Conservation (phyloP, 73 alveolate species). For the Stentor roeselii region DNA sequence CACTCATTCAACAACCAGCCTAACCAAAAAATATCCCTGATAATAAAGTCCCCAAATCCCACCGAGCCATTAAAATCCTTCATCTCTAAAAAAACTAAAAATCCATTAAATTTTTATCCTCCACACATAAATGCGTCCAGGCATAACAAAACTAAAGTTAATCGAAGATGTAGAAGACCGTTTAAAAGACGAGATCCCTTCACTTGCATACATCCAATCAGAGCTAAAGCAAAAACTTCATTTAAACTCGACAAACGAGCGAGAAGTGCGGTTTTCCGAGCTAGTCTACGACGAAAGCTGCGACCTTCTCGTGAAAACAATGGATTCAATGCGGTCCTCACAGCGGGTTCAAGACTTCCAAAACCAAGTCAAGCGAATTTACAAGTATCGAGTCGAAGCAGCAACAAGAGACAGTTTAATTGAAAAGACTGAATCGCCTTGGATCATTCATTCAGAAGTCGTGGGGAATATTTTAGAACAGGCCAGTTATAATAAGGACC, state of each 20-base stretch:
- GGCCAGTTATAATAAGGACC: neutral
- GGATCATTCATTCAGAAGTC: conserved; percentile 17
- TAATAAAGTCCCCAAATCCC: too few species aligned
- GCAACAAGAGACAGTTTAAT: neutral
- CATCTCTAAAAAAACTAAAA: too few species aligned
- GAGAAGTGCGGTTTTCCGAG: conserved; percentile 14
- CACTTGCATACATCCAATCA: neutral
- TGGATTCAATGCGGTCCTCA: neutral
- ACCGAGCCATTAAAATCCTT: too few species aligned
- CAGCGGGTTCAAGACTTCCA: neutral
- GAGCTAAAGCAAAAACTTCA: neutral
- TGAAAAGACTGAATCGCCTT: conserved; percentile 24
- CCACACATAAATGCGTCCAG: conserved; percentile 14
- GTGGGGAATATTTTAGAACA: conserved; percentile 14
- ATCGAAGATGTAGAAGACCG: conserved; percentile 15
- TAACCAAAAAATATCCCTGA: too few species aligned
- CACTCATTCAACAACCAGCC: too few species aligned
- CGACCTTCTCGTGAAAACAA: neutral
- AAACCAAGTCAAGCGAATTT: conserved; percentile 15
- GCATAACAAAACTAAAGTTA: neutral
- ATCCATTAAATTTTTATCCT: too few species aligned
- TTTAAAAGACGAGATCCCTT: neutral
- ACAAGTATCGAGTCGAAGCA: conserved; percentile 1
- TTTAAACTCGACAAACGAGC: neutral
- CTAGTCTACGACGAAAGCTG: conserved; percentile 8